Evolutionary conservation across 1,284 basidiomycete species (phyloP).

Genomic region (Ceratobasidium theobromae): DNA sequence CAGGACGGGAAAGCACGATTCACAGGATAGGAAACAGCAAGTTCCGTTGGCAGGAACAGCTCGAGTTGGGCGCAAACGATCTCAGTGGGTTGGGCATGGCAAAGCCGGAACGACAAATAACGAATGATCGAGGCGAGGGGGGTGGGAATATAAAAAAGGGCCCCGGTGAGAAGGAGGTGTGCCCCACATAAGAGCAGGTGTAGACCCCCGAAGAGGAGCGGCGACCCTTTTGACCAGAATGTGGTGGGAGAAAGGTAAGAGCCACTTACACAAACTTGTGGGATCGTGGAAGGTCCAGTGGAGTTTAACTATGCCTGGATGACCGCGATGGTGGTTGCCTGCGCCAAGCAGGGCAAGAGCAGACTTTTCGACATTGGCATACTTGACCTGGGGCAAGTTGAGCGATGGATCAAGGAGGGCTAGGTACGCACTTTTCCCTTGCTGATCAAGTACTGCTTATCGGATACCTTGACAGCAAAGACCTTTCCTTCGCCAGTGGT

Average conservation of each 20-base stretch:
- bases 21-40: not conserved
- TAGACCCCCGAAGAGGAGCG: no score
- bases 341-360: constrained; percentile 48
- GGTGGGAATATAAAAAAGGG: not conserved
- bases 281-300: constrained; percentile 85
- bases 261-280: constrained; percentile 73
- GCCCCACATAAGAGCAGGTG: not conserved
- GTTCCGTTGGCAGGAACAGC: not conserved
- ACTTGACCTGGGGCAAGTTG: constrained; percentile 21
- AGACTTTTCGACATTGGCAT: constrained; percentile 64
- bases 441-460: constrained; percentile 70
- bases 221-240: no score
- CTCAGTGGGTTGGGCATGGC: not conserved
- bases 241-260: constrained; percentile 9
- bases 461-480: constrained; percentile 75
- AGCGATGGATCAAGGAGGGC: not conserved
- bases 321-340: constrained; percentile 46
- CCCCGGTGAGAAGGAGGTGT: not conserved
- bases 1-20: not conserved
- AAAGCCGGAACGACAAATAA: not conserved
- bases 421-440: constrained; percentile 62
- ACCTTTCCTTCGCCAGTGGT: constrained; percentile 61
- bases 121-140: not conserved
- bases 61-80: not conserved
- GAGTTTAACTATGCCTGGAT: constrained; percentile 80